phyloP scores from a whole-genome alignment of 2,329 filamentous ascomycete species.

The Tolypocladium ovalisporum region DNA sequence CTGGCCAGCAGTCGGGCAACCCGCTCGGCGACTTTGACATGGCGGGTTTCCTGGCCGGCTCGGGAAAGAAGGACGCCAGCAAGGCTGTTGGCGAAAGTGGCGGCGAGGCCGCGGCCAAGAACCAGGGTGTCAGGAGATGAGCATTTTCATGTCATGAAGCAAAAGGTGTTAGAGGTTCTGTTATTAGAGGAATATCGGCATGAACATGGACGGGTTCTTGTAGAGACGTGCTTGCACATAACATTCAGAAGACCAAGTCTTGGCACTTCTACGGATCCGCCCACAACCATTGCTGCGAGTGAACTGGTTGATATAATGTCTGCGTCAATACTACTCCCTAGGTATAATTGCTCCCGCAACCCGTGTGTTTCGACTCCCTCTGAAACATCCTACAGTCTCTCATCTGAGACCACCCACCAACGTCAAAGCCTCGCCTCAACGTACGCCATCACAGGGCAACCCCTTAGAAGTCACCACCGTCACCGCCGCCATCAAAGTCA shows the following conservation, averaged over 20 bases:
- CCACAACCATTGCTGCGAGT: neutral
- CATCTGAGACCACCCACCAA: neutral
- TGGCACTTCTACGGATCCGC: neutral
- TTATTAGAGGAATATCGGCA: neutral
- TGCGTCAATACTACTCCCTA: neutral
- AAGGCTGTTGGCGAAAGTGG: slow-evolving; percentile 4
- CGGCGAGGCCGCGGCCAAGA: slow-evolving; percentile 20
- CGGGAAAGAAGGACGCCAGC: slow-evolving; percentile 28
- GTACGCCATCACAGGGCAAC: neutral
- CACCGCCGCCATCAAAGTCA: slow-evolving; percentile 11
- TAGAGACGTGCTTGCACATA: neutral
- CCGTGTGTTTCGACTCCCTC: neutral
- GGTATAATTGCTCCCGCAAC: neutral
- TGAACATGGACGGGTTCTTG: neutral
- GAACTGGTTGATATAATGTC: neutral
- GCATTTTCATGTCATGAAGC: neutral
- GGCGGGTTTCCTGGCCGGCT: slow-evolving; percentile 52
- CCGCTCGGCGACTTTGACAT: slow-evolving; percentile 48
- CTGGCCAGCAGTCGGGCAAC: slow-evolving; percentile 20
- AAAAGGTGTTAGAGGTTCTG: neutral
- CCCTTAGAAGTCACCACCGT: slow-evolving; percentile 2
- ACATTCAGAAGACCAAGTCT: neutral
- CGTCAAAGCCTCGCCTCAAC: neutral
- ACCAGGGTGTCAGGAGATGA: slow-evolving; percentile 28
- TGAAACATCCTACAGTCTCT: neutral